A percentile compares a stretch with the other conserved stretches of the same genome.
Conservation (phyloP, 371 early-diverging fungal genomes). For the Sporodiniella umbellata region DNA sequence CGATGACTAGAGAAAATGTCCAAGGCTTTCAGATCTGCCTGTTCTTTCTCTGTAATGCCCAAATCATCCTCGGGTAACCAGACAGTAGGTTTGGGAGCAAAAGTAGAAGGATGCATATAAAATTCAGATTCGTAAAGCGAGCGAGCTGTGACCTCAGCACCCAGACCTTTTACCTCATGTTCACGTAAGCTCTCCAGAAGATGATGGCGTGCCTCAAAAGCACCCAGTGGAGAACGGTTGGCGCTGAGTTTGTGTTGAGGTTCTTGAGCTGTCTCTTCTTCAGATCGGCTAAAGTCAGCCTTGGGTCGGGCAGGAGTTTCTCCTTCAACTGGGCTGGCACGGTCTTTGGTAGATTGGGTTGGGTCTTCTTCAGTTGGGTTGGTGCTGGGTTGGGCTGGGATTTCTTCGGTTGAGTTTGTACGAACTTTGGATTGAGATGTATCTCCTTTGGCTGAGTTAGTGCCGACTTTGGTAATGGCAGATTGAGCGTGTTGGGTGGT, state of each 20-base stretch:
- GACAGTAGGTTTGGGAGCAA: slow-evolving; percentile 15
- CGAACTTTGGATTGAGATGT: too few species aligned
- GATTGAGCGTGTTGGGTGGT: not conserved
- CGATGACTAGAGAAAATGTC: slow-evolving; percentile 16
- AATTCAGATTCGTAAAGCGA: slow-evolving; percentile 16
- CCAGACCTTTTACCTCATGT: slow-evolving; percentile 1
- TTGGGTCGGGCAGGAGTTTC: too few species aligned
- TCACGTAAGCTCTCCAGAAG: slow-evolving; percentile 5
- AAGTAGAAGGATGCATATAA: slow-evolving; percentile 30
- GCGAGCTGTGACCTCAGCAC: slow-evolving; percentile 8
- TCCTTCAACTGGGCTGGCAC: too few species aligned
- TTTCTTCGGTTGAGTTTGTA: too few species aligned
- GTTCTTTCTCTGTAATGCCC: slow-evolving; percentile 20
- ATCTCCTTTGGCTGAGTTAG: too few species aligned
- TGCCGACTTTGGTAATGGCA: too few species aligned
- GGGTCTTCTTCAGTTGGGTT: too few species aligned
- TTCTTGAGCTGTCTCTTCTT: not conserved
- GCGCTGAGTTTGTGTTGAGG: slow-evolving; percentile 1
- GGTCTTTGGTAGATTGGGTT: too few species aligned
- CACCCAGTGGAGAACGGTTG: slow-evolving; percentile 5
- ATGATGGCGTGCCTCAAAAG: slow-evolving; percentile 10
- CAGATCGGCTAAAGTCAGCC: too few species aligned
- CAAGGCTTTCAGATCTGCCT: slow-evolving; percentile 9
- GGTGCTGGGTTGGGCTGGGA: too few species aligned
- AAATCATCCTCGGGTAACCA: slow-evolving; percentile 36